Percentiles rank a stretch among this genome's conserved stretches.
These are phyloP conservation scores for Sporothrix protearum DNA, from an alignment of 2,329 filamentous ascomycete species.

Conservation along the genomic window DNA sequence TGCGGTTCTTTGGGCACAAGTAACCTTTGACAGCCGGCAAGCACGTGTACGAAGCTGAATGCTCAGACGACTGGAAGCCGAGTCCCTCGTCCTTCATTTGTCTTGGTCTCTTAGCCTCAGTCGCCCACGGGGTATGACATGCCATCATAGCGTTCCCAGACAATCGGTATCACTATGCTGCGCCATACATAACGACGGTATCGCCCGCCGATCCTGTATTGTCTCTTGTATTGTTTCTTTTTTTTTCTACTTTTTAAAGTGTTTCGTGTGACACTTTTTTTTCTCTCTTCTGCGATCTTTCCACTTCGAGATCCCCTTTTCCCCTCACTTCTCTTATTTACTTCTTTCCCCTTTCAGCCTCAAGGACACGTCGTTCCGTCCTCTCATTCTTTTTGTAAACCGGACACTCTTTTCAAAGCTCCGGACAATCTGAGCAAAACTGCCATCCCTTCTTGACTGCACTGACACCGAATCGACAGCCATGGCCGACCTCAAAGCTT, in stretches of 20 bases:
- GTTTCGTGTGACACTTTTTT: not conserved
- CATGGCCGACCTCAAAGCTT: not conserved
- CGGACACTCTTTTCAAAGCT: not conserved
- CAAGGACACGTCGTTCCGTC: not conserved
- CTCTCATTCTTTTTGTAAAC: not conserved
- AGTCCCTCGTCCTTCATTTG: not conserved
- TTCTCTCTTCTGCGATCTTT: not conserved
- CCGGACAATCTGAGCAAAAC: not conserved
- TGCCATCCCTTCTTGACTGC: not conserved
- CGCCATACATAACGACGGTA: not conserved
- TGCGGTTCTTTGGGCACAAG: not conserved
- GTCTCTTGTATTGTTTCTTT: not conserved
- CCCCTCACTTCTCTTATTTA: not conserved
- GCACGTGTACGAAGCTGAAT: not conserved
- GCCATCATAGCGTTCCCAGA: not conserved
- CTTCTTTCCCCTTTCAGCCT: constrained; percentile 1
- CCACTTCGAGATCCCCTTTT: not conserved
- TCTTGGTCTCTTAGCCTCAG: not conserved
- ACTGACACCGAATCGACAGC: not conserved
- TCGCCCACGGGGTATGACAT: not conserved
- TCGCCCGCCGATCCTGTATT: not conserved
- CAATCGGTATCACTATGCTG: not conserved
- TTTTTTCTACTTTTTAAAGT: not conserved
- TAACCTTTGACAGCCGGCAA: not conserved
- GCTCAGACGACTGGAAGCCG: not conserved